Evolutionary conservation across 768 basidiomycete genomes (phyloP).

Genomic region (Pleurotus tuber-regium): DNA sequence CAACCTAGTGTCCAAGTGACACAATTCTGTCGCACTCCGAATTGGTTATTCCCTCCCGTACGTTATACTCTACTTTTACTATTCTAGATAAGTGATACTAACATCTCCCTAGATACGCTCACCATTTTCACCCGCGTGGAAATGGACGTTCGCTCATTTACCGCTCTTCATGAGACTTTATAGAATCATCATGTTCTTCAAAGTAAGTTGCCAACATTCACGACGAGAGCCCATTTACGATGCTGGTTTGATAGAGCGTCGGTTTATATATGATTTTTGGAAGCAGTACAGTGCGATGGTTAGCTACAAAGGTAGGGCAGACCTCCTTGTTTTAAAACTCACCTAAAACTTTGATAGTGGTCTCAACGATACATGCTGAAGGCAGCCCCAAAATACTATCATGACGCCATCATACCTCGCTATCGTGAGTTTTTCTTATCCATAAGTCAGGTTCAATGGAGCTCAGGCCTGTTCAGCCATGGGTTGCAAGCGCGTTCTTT

Average conservation of each 20-base stretch:
- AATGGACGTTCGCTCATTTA: constrained; percentile 40
- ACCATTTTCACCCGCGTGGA: constrained; percentile 17
- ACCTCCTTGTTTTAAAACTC: not conserved
- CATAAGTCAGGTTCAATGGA: not conserved
- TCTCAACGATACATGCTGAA: constrained; percentile 32
- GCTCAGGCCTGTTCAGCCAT: constrained; percentile 26
- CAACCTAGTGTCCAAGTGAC: constrained; percentile 38
- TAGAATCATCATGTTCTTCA: constrained; percentile 18
- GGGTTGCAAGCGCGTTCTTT: constrained; percentile 54
- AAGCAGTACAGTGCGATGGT: not conserved
- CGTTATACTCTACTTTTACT: constrained; percentile 11
- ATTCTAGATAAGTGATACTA: not conserved
- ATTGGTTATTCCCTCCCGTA: constrained; percentile 48
- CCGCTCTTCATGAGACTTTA: constrained; percentile 34
- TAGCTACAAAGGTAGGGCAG: not conserved
- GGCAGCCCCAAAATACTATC: constrained; percentile 44
- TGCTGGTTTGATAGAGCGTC: constrained; percentile 10
- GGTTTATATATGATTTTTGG: constrained; percentile 5
- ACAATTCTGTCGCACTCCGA: constrained; percentile 49
- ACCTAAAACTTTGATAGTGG: constrained; percentile 12
- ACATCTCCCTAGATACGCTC: not conserved
- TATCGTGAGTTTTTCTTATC: constrained; percentile 34
- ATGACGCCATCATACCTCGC: constrained; percentile 41
- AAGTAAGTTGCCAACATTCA: constrained; percentile 3
- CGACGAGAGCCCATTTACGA: not conserved